A percentile compares a stretch with the other conserved stretches of the same genome.
These are phyloP conservation scores for Penicillium olsonii DNA, from an alignment of 2,329 filamentous ascomycete genomes.

Conservation along the genomic window DNA sequence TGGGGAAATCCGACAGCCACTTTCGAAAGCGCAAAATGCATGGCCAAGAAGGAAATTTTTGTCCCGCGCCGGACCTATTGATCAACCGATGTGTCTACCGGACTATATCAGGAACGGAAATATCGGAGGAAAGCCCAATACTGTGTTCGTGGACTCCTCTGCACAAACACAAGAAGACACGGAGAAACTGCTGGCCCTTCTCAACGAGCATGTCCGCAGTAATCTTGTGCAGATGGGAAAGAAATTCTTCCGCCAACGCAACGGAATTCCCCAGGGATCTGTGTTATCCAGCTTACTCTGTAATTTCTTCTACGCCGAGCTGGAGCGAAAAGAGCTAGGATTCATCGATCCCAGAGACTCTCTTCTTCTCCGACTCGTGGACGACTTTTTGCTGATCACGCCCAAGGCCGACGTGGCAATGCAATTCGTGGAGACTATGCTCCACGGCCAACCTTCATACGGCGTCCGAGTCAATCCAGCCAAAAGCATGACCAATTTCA, in stretches of 20 bases:
- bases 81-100: conserved; percentile 49
- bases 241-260: conserved; percentile 81
- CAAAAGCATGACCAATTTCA: conserved; percentile 87
- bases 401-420: conserved; percentile 66
- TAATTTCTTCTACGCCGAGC: conserved; percentile 92
- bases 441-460: conserved; percentile 73
- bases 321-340: conserved; percentile 68
- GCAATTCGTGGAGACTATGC: conserved; percentile 77
- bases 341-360: conserved; percentile 66
- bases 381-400: conserved; percentile 91
- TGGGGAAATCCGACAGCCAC: conserved; percentile 64
- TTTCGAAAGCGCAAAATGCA: conserved; percentile 10
- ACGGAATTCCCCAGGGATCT: conserved; percentile 91
- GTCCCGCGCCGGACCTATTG: conserved; percentile 50
- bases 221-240: conserved; percentile 90
- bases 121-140: conserved; percentile 58
- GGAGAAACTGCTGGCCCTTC: conserved; percentile 65
- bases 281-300: conserved; percentile 83
- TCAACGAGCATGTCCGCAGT: conserved; percentile 76
- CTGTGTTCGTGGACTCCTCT: conserved; percentile 74
- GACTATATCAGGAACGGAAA: conserved; percentile 42
- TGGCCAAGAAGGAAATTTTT: conserved; percentile 52
- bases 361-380: conserved; percentile 78
- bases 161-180: conserved; percentile 60
- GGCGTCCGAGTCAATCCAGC: conserved; percentile 73